A percentile compares a stretch with the other conserved stretches of the same genome.
phyloP scores from a whole-genome alignment of 179 eudicot genomes.

The Beta corolliflora region DNA sequence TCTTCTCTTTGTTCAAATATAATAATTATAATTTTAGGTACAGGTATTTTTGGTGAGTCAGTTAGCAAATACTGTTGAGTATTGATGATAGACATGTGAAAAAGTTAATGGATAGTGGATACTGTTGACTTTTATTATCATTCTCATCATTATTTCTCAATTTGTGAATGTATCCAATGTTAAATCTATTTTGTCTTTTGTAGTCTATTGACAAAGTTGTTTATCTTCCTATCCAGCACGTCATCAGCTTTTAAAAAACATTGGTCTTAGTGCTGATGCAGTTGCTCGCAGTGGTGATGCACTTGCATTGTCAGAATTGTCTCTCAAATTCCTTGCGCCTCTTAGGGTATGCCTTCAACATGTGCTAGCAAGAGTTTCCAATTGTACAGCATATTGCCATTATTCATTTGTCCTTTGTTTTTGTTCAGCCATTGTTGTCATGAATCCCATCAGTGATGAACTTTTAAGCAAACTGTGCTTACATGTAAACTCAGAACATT shows the following conservation, averaged over 20 bases:
- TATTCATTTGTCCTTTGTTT: not conserved
- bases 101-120: no score
- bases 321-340: constrained; percentile 77
- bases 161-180: not conserved
- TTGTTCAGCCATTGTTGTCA: not conserved
- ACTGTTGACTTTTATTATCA: not conserved
- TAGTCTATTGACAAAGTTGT: not conserved
- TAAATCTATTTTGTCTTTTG: not conserved
- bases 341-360: constrained; percentile 53
- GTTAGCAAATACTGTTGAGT: no score
- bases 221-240: constrained; percentile 51
- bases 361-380: not conserved
- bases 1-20: not conserved
- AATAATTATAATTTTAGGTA: no score
- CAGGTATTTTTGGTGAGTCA: not conserved
- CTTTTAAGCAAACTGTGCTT: not conserved
- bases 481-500: no score
- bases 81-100: not conserved
- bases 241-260: constrained; percentile 69
- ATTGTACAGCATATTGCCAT: not conserved
- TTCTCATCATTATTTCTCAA: not conserved
- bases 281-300: constrained; percentile 83
- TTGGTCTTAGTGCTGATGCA: constrained; percentile 72
- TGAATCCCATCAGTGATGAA: not conserved
- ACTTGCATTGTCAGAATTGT: constrained; percentile 74